A percentile compares a stretch with the other conserved stretches of the same genome.
phyloP scores from a whole-genome alignment of 805 yeast species.

The Metschnikowia bowlesiae region DNA sequence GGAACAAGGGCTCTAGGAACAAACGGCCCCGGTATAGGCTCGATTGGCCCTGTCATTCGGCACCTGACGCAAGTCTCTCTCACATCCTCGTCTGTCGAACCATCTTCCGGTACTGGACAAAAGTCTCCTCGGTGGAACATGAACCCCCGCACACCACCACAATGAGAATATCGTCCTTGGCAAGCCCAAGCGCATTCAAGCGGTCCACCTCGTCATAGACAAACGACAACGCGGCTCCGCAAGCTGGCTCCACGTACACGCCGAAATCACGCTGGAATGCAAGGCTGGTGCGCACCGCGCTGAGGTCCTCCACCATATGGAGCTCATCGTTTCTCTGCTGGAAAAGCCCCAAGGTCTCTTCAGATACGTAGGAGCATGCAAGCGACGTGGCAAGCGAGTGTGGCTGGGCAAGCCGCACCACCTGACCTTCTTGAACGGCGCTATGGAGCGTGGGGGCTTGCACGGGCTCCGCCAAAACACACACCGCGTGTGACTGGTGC shows the following conservation, averaged over 20 bases:
- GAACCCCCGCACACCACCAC: constrained; percentile 55
- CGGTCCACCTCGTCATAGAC: constrained; percentile 36
- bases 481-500: constrained; percentile 22
- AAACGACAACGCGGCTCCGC: constrained; percentile 63
- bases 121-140: constrained; percentile 15
- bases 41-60: no score
- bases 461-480: constrained; percentile 52
- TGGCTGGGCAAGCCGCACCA: constrained; percentile 42
- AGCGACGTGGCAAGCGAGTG: constrained; percentile 59
- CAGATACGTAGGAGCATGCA: constrained; percentile 57
- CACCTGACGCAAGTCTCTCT: neutral
- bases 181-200: constrained; percentile 26
- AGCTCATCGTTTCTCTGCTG: constrained; percentile 17
- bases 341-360: constrained; percentile 38
- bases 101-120: constrained; percentile 13
- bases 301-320: constrained; percentile 41
- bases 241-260: constrained; percentile 62
- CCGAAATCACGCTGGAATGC: constrained; percentile 48
- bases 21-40: no score
- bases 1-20: no score
- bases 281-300: constrained; percentile 52
- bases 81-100: neutral
- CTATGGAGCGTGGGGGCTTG: constrained; percentile 57
- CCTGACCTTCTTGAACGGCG: constrained; percentile 44
- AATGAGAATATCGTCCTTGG: constrained; percentile 42